A percentile compares a stretch with the other conserved stretches of the same genome.
These are phyloP conservation scores for Leucoagaricus sp. DNA, from an alignment of 1,284 basidiomycete genomes.

Conservation along the genomic window DNA sequence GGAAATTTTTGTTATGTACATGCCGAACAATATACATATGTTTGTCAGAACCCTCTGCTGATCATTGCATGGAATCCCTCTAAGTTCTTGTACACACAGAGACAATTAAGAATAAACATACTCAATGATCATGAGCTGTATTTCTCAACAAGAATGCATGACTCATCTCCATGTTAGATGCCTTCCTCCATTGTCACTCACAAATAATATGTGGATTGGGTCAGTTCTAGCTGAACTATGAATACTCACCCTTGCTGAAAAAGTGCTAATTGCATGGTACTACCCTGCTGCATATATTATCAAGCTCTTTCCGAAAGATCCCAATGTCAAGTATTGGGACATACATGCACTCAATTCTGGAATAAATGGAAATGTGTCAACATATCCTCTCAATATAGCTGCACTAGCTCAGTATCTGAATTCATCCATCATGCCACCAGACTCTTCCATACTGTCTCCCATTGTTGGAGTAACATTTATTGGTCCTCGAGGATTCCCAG, in stretches of 20 bases:
- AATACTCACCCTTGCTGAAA: background rate
- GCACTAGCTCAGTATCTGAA: slow-evolving; percentile 26
- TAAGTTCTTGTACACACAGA: too few species aligned
- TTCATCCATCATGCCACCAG: background rate
- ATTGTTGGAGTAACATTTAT: background rate
- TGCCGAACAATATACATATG: too few species aligned
- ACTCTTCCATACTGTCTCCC: background rate
- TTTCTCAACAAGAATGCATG: too few species aligned
- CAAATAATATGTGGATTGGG: background rate
- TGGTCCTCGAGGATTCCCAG: background rate
- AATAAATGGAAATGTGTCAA: slow-evolving; percentile 36
- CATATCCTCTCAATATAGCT: slow-evolving; percentile 27
- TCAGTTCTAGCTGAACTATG: background rate
- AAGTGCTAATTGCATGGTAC: background rate
- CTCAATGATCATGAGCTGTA: too few species aligned
- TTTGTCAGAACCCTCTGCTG: too few species aligned
- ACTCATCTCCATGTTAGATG: background rate
- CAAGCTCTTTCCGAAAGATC: slow-evolving; percentile 26
- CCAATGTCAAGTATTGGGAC: slow-evolving; percentile 11
- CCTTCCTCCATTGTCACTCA: background rate
- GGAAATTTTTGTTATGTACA: too few species aligned
- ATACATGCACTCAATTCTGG: slow-evolving; percentile 23
- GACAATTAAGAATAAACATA: too few species aligned
- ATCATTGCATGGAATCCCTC: too few species aligned
- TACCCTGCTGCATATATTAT: background rate